Base-by-base conservation (phyloP, 768 basidiomycete species). In the Suillus bovinus region DNA sequence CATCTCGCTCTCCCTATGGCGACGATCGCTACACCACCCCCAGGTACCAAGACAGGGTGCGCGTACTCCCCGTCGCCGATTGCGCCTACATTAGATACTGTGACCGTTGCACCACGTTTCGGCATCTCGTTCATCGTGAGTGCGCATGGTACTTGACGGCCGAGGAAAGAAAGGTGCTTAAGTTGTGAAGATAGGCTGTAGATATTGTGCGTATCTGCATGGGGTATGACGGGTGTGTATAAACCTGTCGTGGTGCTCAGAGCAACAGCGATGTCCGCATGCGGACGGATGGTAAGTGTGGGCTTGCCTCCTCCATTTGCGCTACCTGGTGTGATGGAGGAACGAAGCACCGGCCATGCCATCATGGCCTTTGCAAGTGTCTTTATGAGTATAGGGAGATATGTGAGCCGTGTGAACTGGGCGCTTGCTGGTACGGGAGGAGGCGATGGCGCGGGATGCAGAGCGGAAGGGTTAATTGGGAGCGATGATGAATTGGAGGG, bases 11-110 rank as follows among this genome's bases (percentile, higher is more conserved):
- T 74, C 3, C 93, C 93, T 10, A 94, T 78, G 3, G 90, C 93
- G 2, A 91, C 91, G 62, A 94, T 94, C 13, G 91, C 92, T 0
- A 94, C 84, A 0, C 93, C 93, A 0, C 92, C 91, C 0, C 91
- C 92, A 0, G 88, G 89, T 0, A 94, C 86, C 2, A 94, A 80
- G 52, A 94, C 84, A 0, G 93, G 93, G 16, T 81, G 79, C 8
- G 93, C 91, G 62, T 77, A 81, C 60, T 87, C 86, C 0, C 89
- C 91, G 11, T 78, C 80, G 0, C 90, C 94, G n/a, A 92, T 80
- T 11, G 86, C 89, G 22, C 93, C 94, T 9, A 96, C 81, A 68
- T 95, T 96, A 49, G 86, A 88, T 31, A 96, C 85, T 8, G 86
- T 91, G 54, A 94, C 73, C 10, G 94, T 94, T 3, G 89, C 91